A percentile compares a stretch with the other conserved stretches of the same genome.
Evolutionary conservation across 306 rosid genomes (phyloP).

Genomic region (Fragaria vesca): DNA sequence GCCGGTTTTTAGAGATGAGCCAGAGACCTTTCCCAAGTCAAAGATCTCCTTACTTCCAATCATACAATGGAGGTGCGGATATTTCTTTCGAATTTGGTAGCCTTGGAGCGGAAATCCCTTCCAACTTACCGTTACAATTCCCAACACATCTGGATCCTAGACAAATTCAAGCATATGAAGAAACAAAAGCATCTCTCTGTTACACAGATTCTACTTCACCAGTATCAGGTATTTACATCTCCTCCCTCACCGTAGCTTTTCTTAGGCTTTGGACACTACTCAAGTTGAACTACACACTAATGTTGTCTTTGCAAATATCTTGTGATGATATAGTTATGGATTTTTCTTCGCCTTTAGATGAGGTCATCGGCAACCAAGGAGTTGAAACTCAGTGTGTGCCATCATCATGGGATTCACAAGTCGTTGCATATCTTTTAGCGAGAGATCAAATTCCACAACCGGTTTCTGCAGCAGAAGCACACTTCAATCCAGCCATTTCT

Average conservation of each 20-base stretch:
- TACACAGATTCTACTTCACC: constrained; percentile 23
- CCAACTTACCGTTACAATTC: not conserved
- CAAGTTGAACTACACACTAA: not conserved
- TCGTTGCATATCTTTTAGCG: not conserved
- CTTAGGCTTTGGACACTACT: not conserved
- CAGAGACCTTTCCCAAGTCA: constrained; percentile 34
- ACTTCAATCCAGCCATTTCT: not conserved
- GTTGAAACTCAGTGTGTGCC: constrained; percentile 11
- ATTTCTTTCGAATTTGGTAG: constrained; percentile 5
- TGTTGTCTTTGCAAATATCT: constrained; percentile 4
- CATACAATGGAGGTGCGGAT: constrained; percentile 14
- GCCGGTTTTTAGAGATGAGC: constrained; percentile 37
- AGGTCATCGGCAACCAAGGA: constrained; percentile 2
- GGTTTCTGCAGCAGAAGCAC: not conserved
- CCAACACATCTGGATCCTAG: not conserved
- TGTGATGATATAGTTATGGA: constrained; percentile 17
- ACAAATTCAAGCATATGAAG: constrained; percentile 17
- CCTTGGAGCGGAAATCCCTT: constrained; percentile 5
- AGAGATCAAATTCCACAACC: not conserved
- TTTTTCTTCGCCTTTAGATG: constrained; percentile 14
- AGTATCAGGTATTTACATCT: constrained; percentile 23
- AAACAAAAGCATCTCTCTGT: constrained; percentile 4
- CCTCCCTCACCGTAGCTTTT: not conserved
- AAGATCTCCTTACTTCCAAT: constrained; percentile 31
- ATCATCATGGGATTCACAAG: constrained; percentile 28